Evolutionary conservation across 371 early-diverging fungal species (phyloP).

Genomic region (Mucor ambiguus): DNA sequence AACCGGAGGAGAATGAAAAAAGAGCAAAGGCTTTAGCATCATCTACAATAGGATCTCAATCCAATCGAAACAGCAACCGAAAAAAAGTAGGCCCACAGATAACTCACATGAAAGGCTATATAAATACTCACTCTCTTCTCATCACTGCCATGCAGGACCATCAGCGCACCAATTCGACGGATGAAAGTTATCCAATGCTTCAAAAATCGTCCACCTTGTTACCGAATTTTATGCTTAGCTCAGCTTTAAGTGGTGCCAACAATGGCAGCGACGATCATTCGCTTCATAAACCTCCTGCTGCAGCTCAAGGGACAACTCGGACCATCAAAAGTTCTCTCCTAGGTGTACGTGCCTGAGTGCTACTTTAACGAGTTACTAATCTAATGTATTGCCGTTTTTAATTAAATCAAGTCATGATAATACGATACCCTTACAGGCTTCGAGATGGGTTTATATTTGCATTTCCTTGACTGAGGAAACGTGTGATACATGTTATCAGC

Average conservation of each 20-base stretch:
- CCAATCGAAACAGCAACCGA: background rate
- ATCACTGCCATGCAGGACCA: background rate
- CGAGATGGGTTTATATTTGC: too few relatives aligned
- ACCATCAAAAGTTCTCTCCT: background rate
- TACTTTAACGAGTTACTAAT: background rate
- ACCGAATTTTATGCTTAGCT: background rate
- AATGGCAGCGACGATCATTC: background rate
- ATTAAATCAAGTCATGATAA: too few relatives aligned
- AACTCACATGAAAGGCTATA: background rate
- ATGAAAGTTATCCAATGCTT: constrained; percentile 15
- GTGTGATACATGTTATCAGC: too few relatives aligned
- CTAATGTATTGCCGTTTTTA: background rate
- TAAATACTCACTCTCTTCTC: too few relatives aligned
- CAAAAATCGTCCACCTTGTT: background rate
- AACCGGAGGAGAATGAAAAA: constrained; percentile 42
- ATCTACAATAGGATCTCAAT: background rate
- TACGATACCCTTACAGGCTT: too few relatives aligned
- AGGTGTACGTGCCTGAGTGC: background rate
- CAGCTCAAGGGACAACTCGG: constrained; percentile 5
- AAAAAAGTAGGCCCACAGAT: background rate
- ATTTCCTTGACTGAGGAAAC: too few relatives aligned
- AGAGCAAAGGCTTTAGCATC: constrained; percentile 7
- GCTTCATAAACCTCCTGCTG: constrained; percentile 8
- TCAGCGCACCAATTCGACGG: constrained; percentile 1
- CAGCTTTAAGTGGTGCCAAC: background rate